A percentile compares a stretch with the other conserved stretches of the same genome.
phyloP scores from a whole-genome alignment of 768 basidiomycete genomes.

The Pulveroboletus sp. region DNA sequence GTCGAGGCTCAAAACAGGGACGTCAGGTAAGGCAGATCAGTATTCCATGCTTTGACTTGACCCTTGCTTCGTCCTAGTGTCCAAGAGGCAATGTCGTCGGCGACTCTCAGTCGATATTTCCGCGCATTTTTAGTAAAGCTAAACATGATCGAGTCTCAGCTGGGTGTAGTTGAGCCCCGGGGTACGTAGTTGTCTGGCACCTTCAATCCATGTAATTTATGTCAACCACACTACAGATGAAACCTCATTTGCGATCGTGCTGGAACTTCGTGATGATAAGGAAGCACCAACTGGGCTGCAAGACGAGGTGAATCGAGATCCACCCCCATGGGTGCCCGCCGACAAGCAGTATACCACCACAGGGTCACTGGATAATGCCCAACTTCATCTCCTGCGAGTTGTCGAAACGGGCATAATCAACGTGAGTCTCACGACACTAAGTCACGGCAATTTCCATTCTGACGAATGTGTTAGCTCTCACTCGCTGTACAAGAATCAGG shows the following conservation, averaged over 20 bases:
- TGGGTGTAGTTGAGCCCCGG: slow-evolving; percentile 53
- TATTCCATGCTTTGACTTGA: background rate
- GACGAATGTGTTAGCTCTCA: slow-evolving; percentile 47
- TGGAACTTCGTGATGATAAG: slow-evolving; percentile 70
- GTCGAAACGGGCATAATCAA: slow-evolving; percentile 83
- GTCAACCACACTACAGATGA: slow-evolving; percentile 43
- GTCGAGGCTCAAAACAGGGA: slow-evolving; percentile 69
- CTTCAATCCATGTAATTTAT: background rate
- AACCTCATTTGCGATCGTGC: slow-evolving; percentile 73
- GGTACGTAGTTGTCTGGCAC: slow-evolving; percentile 32
- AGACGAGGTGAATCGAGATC: slow-evolving; percentile 50
- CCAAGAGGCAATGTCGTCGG: slow-evolving; percentile 62
- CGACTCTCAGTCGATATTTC: slow-evolving; percentile 67
- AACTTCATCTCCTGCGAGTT: slow-evolving; percentile 70
- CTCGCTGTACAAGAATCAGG: slow-evolving; percentile 78
- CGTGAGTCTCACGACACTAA: slow-evolving; percentile 35
- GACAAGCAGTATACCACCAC: slow-evolving; percentile 62
- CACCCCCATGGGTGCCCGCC: slow-evolving; percentile 78
- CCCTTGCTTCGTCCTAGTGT: slow-evolving; percentile 42
- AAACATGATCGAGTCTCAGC: slow-evolving; percentile 67
- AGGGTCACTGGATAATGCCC: slow-evolving; percentile 58
- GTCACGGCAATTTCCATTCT: background rate
- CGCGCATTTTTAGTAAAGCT: slow-evolving; percentile 81
- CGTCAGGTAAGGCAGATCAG: slow-evolving; percentile 42
- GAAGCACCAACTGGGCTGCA: slow-evolving; percentile 45